Conservation (phyloP, 202 grass and related monocot genomes). For the Zoysia matrella region DNA sequence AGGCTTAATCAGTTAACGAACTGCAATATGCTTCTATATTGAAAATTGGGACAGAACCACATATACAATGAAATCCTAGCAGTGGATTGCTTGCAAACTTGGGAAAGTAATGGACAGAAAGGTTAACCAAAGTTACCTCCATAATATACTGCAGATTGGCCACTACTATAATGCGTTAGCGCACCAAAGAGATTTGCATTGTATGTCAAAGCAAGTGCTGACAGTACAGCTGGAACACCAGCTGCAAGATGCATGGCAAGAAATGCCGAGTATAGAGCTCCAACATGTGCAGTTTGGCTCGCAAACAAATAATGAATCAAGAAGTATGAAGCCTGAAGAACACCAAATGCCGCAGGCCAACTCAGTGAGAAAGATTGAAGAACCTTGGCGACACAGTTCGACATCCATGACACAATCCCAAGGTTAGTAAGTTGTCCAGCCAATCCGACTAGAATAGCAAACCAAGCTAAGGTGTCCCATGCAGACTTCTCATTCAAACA, state of each 20-base stretch:
- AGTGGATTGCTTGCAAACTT: conserved; percentile 17
- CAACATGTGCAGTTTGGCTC: conserved; percentile 92
- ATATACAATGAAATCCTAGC: background rate
- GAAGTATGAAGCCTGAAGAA: conserved; percentile 92
- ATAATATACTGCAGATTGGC: conserved; percentile 87
- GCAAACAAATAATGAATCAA: conserved; percentile 92
- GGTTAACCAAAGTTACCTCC: conserved; percentile 57
- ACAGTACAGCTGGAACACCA: conserved; percentile 75
- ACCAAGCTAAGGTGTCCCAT: conserved; percentile 95
- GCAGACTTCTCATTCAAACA: conserved; percentile 92
- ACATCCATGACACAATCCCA: conserved; percentile 89
- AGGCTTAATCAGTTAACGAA: conserved; percentile 8
- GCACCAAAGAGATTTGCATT: conserved; percentile 86
- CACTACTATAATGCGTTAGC: conserved; percentile 91
- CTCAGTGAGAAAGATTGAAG: conserved; percentile 85
- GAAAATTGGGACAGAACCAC: conserved; percentile 15
- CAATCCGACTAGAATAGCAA: conserved; percentile 93
- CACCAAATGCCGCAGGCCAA: conserved; percentile 79
- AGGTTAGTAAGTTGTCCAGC: conserved; percentile 85
- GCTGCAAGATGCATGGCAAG: conserved; percentile 92
- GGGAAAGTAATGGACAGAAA: conserved; percentile 18
- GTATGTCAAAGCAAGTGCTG: conserved; percentile 84
- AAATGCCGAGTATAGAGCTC: conserved; percentile 87
- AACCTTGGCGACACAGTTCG: conserved; percentile 79
- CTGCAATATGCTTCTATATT: background rate